These are phyloP conservation scores for Candida vartiovaarae DNA, from an alignment of 805 yeast genomes.

Conservation along the genomic window DNA sequence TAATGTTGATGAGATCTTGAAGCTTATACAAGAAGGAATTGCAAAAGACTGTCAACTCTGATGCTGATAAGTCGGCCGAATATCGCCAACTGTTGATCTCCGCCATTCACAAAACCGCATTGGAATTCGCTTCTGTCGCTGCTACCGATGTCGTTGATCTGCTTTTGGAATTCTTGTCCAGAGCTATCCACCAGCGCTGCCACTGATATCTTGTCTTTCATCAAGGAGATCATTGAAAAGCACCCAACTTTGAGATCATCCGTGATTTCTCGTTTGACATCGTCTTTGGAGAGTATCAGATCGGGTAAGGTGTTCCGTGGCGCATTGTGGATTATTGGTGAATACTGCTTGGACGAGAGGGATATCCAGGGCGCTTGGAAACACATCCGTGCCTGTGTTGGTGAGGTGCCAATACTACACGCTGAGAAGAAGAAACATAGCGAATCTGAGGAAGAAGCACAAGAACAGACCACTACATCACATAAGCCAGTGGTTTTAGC, in stretches of 20 bases:
- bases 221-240: constrained; percentile 90
- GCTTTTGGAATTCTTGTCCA: constrained; percentile 74
- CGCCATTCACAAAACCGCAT: constrained; percentile 85
- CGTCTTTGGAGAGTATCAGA: constrained; percentile 57
- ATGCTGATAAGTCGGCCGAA: constrained; percentile 74
- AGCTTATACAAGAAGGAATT: constrained; percentile 88
- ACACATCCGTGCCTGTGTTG: constrained; percentile 72
- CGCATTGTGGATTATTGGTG: constrained; percentile 94
- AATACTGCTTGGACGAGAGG: constrained; percentile 65
- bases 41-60: constrained; percentile 56
- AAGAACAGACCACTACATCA: constrained; percentile 21
- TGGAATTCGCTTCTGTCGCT: constrained; percentile 84
- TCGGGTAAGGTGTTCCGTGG: constrained; percentile 92
- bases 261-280: constrained; percentile 56
- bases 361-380: constrained; percentile 84
- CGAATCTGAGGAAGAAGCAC: constrained; percentile 27
- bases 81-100: constrained; percentile 85
- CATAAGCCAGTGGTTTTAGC: constrained; percentile 82
- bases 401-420: constrained; percentile 85
- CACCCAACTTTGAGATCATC: constrained; percentile 71
- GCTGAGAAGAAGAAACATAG: constrained; percentile 49
- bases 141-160: constrained; percentile 76
- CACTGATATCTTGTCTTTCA: constrained; percentile 81
- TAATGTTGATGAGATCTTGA: constrained; percentile 90
- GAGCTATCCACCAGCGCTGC: constrained; percentile 85